Evolutionary conservation across 768 basidiomycete genomes (phyloP).

Genomic region (Leccinum obscurum): DNA sequence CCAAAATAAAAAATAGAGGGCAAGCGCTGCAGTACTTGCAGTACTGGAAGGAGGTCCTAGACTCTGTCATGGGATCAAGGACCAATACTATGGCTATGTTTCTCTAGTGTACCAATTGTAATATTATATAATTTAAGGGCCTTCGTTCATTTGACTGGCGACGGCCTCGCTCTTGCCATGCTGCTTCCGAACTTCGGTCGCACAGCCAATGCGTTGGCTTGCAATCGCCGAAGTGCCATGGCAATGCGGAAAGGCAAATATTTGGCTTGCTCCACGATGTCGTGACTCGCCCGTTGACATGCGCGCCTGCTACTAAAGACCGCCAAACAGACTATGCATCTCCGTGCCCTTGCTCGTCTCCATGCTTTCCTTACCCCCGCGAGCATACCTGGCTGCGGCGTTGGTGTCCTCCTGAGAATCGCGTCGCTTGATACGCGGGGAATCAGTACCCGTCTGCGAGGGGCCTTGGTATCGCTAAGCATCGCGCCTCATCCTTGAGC

Average conservation of each 20-base stretch:
- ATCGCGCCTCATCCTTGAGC: slow-evolving; percentile 38
- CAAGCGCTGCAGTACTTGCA: too few species aligned
- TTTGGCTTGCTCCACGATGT: slow-evolving; percentile 2
- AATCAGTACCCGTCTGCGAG: slow-evolving; percentile 23
- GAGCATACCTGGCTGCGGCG: slow-evolving; percentile 36
- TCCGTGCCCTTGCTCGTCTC: slow-evolving; percentile 51
- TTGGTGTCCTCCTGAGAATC: slow-evolving; percentile 27
- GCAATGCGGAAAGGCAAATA: neutral
- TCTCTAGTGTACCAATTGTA: too few species aligned
- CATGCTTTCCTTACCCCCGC: slow-evolving; percentile 46
- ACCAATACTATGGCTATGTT: too few species aligned
- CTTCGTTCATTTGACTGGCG: neutral
- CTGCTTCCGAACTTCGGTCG: slow-evolving; percentile 1
- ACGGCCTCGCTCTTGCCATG: neutral
- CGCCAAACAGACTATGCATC: slow-evolving; percentile 28
- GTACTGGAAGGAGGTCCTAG: too few species aligned
- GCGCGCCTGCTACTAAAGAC: slow-evolving; percentile 6
- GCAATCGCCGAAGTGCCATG: neutral
- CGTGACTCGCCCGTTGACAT: slow-evolving; percentile 6
- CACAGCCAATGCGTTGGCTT: neutral
- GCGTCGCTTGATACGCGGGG: slow-evolving; percentile 21
- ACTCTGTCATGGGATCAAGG: too few species aligned
- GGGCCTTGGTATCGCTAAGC: slow-evolving; percentile 26
- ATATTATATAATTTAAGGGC: too few species aligned
- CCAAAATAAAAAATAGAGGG: too few species aligned